These are phyloP conservation scores for Russula compacta DNA, from an alignment of 768 basidiomycete species.

Conservation along the genomic window DNA sequence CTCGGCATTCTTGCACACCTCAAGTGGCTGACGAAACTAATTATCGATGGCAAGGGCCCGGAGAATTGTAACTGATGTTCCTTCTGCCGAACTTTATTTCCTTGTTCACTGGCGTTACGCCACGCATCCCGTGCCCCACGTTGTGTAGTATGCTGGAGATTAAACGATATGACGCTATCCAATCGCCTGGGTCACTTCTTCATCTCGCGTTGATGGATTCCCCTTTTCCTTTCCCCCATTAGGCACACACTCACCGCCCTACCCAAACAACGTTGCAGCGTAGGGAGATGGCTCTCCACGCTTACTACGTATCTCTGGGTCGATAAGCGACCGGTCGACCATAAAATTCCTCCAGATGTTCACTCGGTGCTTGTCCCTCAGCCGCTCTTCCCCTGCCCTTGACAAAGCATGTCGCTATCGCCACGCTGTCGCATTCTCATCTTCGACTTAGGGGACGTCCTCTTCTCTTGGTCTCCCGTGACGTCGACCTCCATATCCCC, in stretches of 20 bases:
- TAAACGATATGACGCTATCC: neutral
- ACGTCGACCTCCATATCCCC: slow-evolving; percentile 38
- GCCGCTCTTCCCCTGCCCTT: neutral
- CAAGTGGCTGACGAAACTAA: too few species aligned
- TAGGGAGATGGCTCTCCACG: neutral
- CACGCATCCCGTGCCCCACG: neutral
- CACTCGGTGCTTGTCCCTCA: neutral
- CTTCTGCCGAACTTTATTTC: too few species aligned
- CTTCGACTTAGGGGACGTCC: slow-evolving; percentile 48
- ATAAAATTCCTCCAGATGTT: neutral
- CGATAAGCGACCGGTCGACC: neutral
- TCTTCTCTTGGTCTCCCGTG: slow-evolving; percentile 43
- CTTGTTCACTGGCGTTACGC: neutral
- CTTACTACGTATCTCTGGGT: neutral
- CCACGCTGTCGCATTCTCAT: slow-evolving; percentile 29
- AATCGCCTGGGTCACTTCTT: neutral
- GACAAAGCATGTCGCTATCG: neutral
- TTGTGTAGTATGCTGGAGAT: neutral
- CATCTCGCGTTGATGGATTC: neutral
- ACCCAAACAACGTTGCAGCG: neutral
- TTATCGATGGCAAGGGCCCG: too few species aligned
- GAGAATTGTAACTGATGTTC: too few species aligned
- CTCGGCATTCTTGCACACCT: too few species aligned
- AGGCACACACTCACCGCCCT: neutral
- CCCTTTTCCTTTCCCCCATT: neutral